Evolutionary conservation across 176 grass and related monocot species (phyloP).

Genomic region (Cenchrus americanus): DNA sequence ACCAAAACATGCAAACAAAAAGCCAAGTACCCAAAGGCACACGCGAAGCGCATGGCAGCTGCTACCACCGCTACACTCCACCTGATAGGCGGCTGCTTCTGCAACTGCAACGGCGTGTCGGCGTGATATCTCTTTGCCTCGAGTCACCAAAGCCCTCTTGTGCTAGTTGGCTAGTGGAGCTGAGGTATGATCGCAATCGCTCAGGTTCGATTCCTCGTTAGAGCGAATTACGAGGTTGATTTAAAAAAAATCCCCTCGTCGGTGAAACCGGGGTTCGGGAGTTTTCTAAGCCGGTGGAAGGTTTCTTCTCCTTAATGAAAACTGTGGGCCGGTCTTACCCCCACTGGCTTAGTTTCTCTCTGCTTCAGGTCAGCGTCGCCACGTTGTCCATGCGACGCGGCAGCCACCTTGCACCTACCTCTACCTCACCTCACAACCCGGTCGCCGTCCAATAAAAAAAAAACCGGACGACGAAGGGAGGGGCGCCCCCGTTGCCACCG

Average conservation of each 20-base stretch:
- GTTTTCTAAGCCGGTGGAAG: no score
- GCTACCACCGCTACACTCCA: neutral
- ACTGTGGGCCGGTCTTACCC: no score
- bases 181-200: no score
- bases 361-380: slow-evolving; percentile 7
- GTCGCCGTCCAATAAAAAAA: neutral
- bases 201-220: no score
- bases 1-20: neutral
- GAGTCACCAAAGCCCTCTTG: no score
- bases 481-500: neutral
- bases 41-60: neutral
- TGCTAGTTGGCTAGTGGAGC: no score
- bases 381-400: slow-evolving; percentile 20
- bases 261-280: no score
- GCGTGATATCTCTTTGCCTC: no score
- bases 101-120: neutral
- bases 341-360: no score
- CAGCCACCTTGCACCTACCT: neutral
- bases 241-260: no score
- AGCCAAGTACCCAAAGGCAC: neutral
- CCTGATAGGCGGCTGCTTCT: neutral
- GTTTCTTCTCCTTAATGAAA: no score
- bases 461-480: neutral
- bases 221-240: no score
- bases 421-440: neutral